Percentiles rank a stretch among this genome's conserved stretches.
phyloP scores from a whole-genome alignment of 495 filamentous ascomycete species.

The Podospora pseudocomata region DNA sequence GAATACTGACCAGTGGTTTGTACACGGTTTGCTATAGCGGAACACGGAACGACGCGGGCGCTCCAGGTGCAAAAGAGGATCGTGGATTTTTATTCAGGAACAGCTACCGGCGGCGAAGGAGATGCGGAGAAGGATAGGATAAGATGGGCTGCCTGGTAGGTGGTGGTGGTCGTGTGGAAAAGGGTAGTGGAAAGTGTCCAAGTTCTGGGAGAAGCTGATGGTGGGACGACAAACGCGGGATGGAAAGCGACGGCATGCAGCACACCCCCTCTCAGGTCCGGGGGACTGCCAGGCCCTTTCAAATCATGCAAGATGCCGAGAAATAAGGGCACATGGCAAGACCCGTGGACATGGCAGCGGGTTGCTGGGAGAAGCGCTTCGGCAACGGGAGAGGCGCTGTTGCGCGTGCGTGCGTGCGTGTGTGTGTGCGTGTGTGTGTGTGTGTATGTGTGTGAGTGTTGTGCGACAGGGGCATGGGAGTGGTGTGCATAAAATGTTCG shows the following conservation, averaged over 20 bases:
- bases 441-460: not conserved
- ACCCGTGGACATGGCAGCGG: constrained; percentile 2
- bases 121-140: not conserved
- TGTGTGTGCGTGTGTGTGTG: not conserved
- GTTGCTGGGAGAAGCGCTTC: constrained; percentile 2
- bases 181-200: not conserved
- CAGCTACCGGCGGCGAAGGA: not conserved
- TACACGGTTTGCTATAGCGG: not conserved
- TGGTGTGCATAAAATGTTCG: not conserved
- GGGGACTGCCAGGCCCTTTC: not conserved
- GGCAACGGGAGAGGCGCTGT: not conserved
- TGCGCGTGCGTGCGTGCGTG: not conserved
- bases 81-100: not conserved
- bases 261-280: not conserved
- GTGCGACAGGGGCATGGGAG: not conserved
- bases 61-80: not conserved
- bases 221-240: not conserved
- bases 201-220: not conserved
- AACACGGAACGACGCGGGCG: not conserved
- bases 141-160: too few relatives aligned
- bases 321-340: not conserved
- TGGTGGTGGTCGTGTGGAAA: not conserved
- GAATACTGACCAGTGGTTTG: not conserved
- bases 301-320: not conserved
- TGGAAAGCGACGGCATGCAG: not conserved